Conservation (phyloP, 768 basidiomycete species). For the Suillus alpinus region DNA sequence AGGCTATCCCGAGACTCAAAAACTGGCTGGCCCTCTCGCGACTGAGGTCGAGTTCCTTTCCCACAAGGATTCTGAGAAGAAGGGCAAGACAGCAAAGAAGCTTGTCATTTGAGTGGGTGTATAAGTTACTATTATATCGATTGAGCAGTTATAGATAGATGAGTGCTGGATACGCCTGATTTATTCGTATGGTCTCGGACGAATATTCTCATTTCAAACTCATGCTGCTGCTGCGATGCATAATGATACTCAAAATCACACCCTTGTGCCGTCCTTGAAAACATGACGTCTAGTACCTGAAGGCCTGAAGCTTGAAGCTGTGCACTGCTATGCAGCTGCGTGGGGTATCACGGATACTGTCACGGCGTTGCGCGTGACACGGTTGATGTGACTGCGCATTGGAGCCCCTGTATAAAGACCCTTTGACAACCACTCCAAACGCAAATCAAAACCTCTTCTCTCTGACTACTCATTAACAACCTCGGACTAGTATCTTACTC, state of each 20-base stretch:
- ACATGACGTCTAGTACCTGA: neutral
- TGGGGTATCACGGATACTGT: neutral
- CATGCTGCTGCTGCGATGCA: slow-evolving; percentile 18
- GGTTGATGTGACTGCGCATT: slow-evolving; percentile 8
- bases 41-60: slow-evolving; percentile 94
- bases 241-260: slow-evolving; percentile 23
- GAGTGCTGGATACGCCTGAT: slow-evolving; percentile 21
- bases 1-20: slow-evolving; percentile 71
- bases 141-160: slow-evolving; percentile 10
- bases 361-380: slow-evolving; percentile 1
- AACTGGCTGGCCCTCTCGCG: slow-evolving; percentile 80
- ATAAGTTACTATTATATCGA: slow-evolving; percentile 12
- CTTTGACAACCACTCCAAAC: slow-evolving; percentile 13
- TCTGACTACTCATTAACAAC: slow-evolving; percentile 1
- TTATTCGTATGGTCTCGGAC: slow-evolving; percentile 28
- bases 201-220: slow-evolving; percentile 18
- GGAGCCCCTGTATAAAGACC: slow-evolving; percentile 13
- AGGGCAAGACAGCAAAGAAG: slow-evolving; percentile 81
- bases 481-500: slow-evolving; percentile 15
- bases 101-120: slow-evolving; percentile 53
- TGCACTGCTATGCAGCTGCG: neutral
- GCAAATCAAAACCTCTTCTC: neutral
- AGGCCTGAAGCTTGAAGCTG: neutral
- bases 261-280: slow-evolving; percentile 2
- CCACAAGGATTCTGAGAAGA: slow-evolving; percentile 95